Evolutionary conservation across 192 early-diverging fungal species (phyloP).

Genomic region (Coemansia sp.): DNA sequence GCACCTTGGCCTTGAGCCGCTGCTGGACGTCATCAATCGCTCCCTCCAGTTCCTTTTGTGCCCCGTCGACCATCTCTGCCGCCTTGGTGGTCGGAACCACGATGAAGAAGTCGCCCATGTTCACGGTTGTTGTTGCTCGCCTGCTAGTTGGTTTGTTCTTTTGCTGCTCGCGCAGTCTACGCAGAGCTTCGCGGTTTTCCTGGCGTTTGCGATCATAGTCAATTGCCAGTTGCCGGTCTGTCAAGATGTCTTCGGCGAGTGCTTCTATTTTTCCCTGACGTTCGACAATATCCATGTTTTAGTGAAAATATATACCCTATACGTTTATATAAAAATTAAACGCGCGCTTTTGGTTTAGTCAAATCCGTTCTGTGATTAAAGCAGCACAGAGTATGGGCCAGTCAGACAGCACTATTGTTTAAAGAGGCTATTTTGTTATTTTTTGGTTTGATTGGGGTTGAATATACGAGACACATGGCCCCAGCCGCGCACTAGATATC

Average conservation of each 20-base stretch:
- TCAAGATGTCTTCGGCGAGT: conserved; percentile 48
- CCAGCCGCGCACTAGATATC: conserved; percentile 14
- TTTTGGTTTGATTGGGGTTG: background rate
- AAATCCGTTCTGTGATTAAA: background rate
- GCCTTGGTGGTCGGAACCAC: conserved; percentile 39
- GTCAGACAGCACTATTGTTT: background rate
- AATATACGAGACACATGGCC: conserved; percentile 47
- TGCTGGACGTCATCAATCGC: conserved; percentile 42
- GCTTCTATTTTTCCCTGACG: conserved; percentile 34
- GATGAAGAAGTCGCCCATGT: conserved; percentile 56
- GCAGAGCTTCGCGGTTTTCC: conserved; percentile 45
- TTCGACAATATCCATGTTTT: conserved; percentile 36
- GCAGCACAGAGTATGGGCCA: background rate
- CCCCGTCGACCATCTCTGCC: conserved; percentile 30
- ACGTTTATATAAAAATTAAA: background rate
- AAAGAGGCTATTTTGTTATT: background rate
- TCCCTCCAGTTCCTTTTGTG: conserved; percentile 40
- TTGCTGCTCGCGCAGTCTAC: conserved; percentile 21
- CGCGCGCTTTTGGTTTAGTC: background rate
- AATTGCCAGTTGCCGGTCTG: conserved; percentile 39
- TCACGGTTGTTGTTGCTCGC: conserved; percentile 29
- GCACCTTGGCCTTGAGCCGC: conserved; percentile 36
- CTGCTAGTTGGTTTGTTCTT: conserved; percentile 20
- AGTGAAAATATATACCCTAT: background rate
- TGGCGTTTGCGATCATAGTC: conserved; percentile 45